These are phyloP conservation scores for Aspergillus hancockii DNA, from an alignment of 495 filamentous ascomycete genomes.

Conservation along the genomic window DNA sequence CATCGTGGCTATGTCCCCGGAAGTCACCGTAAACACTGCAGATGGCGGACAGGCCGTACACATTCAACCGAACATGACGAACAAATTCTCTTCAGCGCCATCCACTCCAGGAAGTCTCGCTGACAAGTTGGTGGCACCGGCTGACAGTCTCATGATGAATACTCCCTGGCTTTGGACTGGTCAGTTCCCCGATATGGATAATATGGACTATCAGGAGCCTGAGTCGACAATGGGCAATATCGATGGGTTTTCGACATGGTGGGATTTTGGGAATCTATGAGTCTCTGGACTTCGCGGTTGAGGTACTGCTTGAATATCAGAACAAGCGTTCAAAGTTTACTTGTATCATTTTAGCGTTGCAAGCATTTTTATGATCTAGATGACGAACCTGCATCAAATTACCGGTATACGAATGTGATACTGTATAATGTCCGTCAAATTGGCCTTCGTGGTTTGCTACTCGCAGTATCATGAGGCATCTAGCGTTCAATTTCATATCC, in stretches of 20 bases:
- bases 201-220: conserved; percentile 36
- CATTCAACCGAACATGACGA: conserved; percentile 32
- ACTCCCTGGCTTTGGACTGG: conserved; percentile 52
- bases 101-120: conserved; percentile 25
- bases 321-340: no score
- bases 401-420: no score
- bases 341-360: not conserved
- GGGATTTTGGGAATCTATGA: conserved; percentile 47
- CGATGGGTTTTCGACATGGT: conserved; percentile 45
- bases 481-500: no score
- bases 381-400: no score
- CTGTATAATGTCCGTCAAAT: no score
- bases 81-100: conserved; percentile 23
- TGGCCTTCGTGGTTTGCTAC: no score
- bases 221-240: conserved; percentile 34
- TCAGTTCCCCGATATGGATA: conserved; percentile 43
- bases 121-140: conserved; percentile 39
- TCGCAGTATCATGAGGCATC: no score
- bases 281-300: not conserved
- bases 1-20: conserved; percentile 46
- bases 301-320: not conserved
- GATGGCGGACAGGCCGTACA: conserved; percentile 46
- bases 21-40: conserved; percentile 45
- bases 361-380: not conserved
- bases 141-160: conserved; percentile 47